phyloP scores from a whole-genome alignment of 78 protist genomes.

The Tieghemostelium lacteum region DNA sequence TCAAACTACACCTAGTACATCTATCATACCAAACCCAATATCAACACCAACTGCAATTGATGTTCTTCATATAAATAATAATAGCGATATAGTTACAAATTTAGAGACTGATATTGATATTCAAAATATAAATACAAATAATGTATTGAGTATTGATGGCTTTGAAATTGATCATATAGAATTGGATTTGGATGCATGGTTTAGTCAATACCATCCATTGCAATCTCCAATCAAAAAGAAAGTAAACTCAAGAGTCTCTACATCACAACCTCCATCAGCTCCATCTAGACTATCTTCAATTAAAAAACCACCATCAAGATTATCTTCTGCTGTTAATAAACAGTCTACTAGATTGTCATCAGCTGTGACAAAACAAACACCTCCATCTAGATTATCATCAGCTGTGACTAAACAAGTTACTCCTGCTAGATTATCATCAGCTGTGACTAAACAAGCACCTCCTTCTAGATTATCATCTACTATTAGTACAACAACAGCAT shows the following conservation, averaged over 20 bases:
- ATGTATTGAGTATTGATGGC: too few relatives aligned
- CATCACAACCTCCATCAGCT: too few relatives aligned
- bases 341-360: background rate
- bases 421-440: background rate
- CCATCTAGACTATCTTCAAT: too few relatives aligned
- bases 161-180: too few relatives aligned
- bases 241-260: too few relatives aligned
- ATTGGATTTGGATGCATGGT: background rate
- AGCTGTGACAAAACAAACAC: background rate
- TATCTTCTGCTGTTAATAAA: background rate
- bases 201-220: background rate
- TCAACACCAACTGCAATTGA: too few relatives aligned
- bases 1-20: too few relatives aligned
- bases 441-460: background rate
- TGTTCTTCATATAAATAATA: too few relatives aligned
- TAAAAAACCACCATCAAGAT: background rate
- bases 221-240: background rate
- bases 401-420: background rate
- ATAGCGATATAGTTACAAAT: too few relatives aligned
- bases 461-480: background rate
- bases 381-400: background rate
- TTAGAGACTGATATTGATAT: too few relatives aligned
- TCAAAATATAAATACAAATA: too few relatives aligned
- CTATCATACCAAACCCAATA: too few relatives aligned
- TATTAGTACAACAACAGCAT: background rate